Conservation (phyloP, 2,329 filamentous ascomycete genomes). For the Rhytidhysteron rufulum region DNA sequence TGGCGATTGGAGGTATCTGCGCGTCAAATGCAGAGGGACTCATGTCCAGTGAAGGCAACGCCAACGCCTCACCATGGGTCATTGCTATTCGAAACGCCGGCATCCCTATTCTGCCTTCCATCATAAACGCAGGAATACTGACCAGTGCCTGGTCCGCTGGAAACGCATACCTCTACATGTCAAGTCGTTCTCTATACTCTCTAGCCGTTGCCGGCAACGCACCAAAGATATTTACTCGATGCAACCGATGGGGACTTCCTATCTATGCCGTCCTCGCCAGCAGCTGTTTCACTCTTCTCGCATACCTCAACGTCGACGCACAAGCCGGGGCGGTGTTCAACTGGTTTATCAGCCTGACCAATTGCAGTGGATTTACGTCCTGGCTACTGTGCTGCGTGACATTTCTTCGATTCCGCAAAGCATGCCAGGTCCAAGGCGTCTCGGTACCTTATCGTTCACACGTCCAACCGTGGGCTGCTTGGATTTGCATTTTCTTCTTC, state of each 20-base stretch:
- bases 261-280: slow-evolving; percentile 55
- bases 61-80: slow-evolving; percentile 49
- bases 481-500: slow-evolving; percentile 55
- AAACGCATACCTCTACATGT: slow-evolving; percentile 22
- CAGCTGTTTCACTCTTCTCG: slow-evolving; percentile 17
- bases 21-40: slow-evolving; percentile 41
- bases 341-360: slow-evolving; percentile 33
- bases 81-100: slow-evolving; percentile 46
- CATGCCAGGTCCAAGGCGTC: slow-evolving; percentile 21
- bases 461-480: slow-evolving; percentile 63
- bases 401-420: slow-evolving; percentile 25
- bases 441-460: slow-evolving; percentile 48
- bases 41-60: slow-evolving; percentile 27
- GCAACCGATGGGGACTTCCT: slow-evolving; percentile 26
- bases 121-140: slow-evolving; percentile 23
- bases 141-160: slow-evolving; percentile 23
- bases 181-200: slow-evolving; percentile 19
- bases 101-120: slow-evolving; percentile 34
- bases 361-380: slow-evolving; percentile 29
- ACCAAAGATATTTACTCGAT: slow-evolving; percentile 17
- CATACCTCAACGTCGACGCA: slow-evolving; percentile 3
- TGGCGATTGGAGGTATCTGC: slow-evolving; percentile 57
- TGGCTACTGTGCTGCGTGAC: slow-evolving; percentile 24
- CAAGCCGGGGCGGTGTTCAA: slow-evolving; percentile 19
- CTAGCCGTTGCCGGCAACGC: slow-evolving; percentile 20